Evolutionary conservation across 345 rosid genomes (phyloP), one percentile per base, ranked within the genome.

Genomic region (Populus davidiana): DNA sequence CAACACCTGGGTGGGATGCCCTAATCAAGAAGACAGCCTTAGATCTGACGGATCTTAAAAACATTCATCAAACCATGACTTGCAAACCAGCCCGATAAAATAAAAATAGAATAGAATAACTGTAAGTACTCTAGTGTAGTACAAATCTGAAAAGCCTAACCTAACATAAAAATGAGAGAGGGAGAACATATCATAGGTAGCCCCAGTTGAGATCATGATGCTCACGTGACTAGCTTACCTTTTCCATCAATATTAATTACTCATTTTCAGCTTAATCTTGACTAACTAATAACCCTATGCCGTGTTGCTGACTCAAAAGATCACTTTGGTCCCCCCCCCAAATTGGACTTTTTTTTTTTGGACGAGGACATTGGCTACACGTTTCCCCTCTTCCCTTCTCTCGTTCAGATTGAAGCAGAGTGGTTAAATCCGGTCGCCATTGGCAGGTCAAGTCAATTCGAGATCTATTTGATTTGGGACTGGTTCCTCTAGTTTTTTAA

Each of bases 141-240:
- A 12, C 17, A 14, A 47, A 47, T 47, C 50, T 47, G 50, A 47
- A 77, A 79, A 81, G 65, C 36, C 77, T 73, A 80, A 81, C 76
- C 70, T 71, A 78, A 77, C 81, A 72, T 69, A 86, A 84, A 80
- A 78, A 82, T 84, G 72, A 82, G 77, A 41, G 65, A 44, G 41
- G 61, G 35, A 6, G 54, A 59, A 47, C 41, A 20, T n/a, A 66
- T 38, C 7, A 56, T 27, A 65, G 43, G 75, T 9, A 10, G 21
- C 36, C 59, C 82, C 72, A 74, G 75, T 72, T 75, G 83, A 52
- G 79, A 83, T 82, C 85, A 84, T 81, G 85, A 82, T 67, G 80
- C 74, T 82, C 90, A 86, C 86, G 88, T 86, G 88, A 82, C 82
- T 70, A 36, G 77, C 56, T 63, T 38, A 13, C 67, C 39, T 25